Evolutionary conservation across 2,329 filamentous ascomycete genomes (phyloP).

Genomic region (Curvularia eragrostidis): DNA sequence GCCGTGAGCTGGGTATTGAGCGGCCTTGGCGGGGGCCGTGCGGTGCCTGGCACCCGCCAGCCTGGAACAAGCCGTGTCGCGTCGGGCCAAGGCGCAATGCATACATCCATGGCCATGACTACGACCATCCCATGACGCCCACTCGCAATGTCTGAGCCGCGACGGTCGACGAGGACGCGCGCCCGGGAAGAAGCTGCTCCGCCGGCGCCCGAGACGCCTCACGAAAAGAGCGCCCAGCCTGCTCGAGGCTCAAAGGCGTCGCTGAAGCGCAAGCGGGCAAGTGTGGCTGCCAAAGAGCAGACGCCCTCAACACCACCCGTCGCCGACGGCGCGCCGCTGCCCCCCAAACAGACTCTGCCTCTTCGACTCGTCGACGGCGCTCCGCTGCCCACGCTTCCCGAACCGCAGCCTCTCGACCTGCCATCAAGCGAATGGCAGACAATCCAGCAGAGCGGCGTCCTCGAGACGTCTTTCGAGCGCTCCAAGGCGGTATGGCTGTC

Average conservation of each 20-base stretch:
- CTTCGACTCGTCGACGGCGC: slow-evolving; percentile 69
- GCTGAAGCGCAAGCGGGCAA: slow-evolving; percentile 45
- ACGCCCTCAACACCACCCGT: slow-evolving; percentile 36
- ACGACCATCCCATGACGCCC: slow-evolving; percentile 5
- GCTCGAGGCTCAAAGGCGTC: slow-evolving; percentile 36
- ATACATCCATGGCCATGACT: not conserved
- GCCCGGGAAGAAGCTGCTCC: slow-evolving; percentile 45
- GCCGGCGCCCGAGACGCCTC: slow-evolving; percentile 32
- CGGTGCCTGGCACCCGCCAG: slow-evolving; percentile 2
- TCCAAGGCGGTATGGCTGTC: slow-evolving; percentile 65
- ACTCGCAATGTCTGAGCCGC: slow-evolving; percentile 44
- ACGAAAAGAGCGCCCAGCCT: slow-evolving; percentile 12
- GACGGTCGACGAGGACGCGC: slow-evolving; percentile 46
- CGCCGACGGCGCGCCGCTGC: slow-evolving; percentile 21
- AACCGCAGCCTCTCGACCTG: slow-evolving; percentile 69
- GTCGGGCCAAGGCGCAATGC: not conserved
- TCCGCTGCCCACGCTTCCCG: slow-evolving; percentile 73
- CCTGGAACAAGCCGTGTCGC: slow-evolving; percentile 11
- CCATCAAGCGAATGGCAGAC: slow-evolving; percentile 73
- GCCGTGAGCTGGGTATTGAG: not conserved
- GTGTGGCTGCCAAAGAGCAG: slow-evolving; percentile 32
- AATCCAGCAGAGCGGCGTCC: slow-evolving; percentile 76
- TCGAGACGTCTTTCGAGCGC: slow-evolving; percentile 74
- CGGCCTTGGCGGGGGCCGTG: not conserved
- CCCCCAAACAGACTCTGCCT: slow-evolving; percentile 57